A percentile compares a stretch with the other conserved stretches of the same genome.
These are phyloP conservation scores for Deuterostichococcus epilithicus DNA, from an alignment of 139 green algal species.

Conservation along the genomic window DNA sequence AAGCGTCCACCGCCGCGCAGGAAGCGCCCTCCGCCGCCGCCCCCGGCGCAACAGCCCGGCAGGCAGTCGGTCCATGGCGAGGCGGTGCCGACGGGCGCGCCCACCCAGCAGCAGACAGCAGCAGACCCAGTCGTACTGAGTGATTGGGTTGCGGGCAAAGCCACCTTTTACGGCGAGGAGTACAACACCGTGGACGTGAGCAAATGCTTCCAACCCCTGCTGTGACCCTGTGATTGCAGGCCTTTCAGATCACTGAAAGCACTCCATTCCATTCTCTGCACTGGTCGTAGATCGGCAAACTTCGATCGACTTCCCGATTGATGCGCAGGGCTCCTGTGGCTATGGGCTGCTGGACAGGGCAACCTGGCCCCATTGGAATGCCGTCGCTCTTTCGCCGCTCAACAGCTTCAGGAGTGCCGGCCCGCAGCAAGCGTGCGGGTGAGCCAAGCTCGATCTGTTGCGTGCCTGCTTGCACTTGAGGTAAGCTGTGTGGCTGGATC, in stretches of 20 bases:
- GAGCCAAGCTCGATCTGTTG: not conserved
- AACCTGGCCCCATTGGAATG: conserved; percentile 25
- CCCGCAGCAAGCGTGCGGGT: conserved; percentile 17
- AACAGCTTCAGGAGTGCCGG: conserved; percentile 22
- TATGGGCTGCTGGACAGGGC: conserved; percentile 18
- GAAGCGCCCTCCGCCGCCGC: no score
- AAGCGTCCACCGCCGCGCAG: not conserved
- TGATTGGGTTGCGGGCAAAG: not conserved
- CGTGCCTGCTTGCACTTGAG: not conserved
- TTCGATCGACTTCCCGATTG: no score
- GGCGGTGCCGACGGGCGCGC: no score
- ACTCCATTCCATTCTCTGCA: no score
- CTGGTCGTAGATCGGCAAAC: no score
- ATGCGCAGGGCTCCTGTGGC: conserved; percentile 28
- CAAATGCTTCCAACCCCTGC: no score
- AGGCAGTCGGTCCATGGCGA: no score
- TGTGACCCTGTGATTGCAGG: no score
- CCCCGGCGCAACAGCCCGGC: not conserved
- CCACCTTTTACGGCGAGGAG: not conserved
- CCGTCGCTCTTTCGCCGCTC: conserved; percentile 11
- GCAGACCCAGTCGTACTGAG: not conserved
- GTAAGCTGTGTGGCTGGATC: not conserved
- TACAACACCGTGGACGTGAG: not conserved
- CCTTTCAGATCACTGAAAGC: no score
- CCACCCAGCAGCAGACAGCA: not conserved